phyloP scores from a whole-genome alignment of 2,329 filamentous ascomycete species.

The Microdochium nivale region DNA sequence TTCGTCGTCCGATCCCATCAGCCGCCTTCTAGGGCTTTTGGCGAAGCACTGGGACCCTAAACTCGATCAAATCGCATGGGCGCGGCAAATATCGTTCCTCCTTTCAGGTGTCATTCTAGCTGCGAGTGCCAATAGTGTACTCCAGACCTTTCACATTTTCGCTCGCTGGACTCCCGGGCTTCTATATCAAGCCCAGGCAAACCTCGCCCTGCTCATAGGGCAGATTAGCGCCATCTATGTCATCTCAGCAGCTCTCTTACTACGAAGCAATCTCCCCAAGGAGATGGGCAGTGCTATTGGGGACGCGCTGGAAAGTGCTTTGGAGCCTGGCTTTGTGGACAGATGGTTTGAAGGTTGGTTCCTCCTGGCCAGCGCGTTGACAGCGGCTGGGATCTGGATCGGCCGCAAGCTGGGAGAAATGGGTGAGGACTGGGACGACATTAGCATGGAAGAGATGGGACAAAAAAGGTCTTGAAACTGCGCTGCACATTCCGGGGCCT shows the following conservation, averaged over 20 bases:
- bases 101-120: slow-evolving; percentile 76
- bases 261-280: slow-evolving; percentile 68
- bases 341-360: slow-evolving; percentile 89
- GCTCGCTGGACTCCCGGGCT: slow-evolving; percentile 64
- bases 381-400: slow-evolving; percentile 64
- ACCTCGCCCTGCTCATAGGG: slow-evolving; percentile 68
- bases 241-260: slow-evolving; percentile 67
- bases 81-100: slow-evolving; percentile 75
- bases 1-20: slow-evolving; percentile 71
- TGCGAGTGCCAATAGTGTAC: slow-evolving; percentile 70
- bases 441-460: slow-evolving; percentile 61
- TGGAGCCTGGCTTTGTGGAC: slow-evolving; percentile 66
- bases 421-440: slow-evolving; percentile 52
- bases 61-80: slow-evolving; percentile 75
- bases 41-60: slow-evolving; percentile 78
- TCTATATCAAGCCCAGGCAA: slow-evolving; percentile 66
- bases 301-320: slow-evolving; percentile 67
- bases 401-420: slow-evolving; percentile 49
- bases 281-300: slow-evolving; percentile 72
- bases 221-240: slow-evolving; percentile 82
- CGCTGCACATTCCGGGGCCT: no score
- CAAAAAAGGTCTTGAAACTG: slow-evolving; percentile 51
- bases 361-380: slow-evolving; percentile 56
- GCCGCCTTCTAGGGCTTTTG: slow-evolving; percentile 69
- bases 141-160: slow-evolving; percentile 81